These are phyloP conservation scores for Fusarium redolens DNA, from an alignment of 2,329 filamentous ascomycete genomes.

Conservation along the genomic window DNA sequence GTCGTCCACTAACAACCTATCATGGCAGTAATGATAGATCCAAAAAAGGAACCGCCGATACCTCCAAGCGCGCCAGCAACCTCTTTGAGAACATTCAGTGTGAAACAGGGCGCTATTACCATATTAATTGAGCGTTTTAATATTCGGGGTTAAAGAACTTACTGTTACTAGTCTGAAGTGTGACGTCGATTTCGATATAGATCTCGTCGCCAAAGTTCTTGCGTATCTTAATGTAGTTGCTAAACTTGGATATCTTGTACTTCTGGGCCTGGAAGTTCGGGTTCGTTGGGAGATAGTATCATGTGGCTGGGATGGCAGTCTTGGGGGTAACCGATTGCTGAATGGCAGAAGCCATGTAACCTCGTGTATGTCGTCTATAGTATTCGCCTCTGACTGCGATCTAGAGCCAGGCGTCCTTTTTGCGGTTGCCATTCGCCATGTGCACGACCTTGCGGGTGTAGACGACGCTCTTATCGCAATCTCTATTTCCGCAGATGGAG, in stretches of 20 bases:
- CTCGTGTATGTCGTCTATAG: background rate
- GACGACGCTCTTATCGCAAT: background rate
- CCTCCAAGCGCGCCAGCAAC: background rate
- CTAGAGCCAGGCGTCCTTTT: background rate
- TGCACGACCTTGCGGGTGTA: background rate
- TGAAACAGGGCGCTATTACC: background rate
- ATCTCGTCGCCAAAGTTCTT: background rate
- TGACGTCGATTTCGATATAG: background rate
- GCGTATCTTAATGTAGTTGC: background rate
- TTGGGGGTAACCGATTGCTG: background rate
- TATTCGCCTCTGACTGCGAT: background rate
- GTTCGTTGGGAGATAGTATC: background rate
- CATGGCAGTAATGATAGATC: background rate
- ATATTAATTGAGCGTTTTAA: background rate
- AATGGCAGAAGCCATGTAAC: background rate
- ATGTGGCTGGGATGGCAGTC: background rate
- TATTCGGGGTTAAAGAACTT: fast-evolving
- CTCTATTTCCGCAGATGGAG: background rate
- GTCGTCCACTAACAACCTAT: background rate
- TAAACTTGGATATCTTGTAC: background rate
- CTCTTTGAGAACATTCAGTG: background rate
- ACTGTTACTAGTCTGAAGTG: background rate
- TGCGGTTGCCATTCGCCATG: background rate
- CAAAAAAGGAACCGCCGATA: background rate
- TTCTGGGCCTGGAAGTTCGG: background rate